Evolutionary conservation across 2,329 filamentous ascomycete species (phyloP).

Genomic region (Cryphonectria parasitica): DNA sequence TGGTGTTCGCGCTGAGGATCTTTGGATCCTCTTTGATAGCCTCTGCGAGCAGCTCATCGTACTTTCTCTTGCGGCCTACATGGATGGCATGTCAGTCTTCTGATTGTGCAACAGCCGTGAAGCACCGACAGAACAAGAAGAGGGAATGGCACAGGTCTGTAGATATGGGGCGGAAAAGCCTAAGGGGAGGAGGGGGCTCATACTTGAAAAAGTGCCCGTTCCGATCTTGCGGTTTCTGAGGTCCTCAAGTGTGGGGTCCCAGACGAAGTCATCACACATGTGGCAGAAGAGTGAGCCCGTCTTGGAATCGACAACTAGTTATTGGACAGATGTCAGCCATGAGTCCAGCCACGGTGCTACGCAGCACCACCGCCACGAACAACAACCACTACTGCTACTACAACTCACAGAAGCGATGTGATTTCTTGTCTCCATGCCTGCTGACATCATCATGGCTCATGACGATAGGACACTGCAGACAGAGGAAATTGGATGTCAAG

Average conservation of each 20-base stretch:
- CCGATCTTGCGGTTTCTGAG: constrained; percentile 72
- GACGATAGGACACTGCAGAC: constrained; percentile 73
- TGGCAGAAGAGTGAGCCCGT: constrained; percentile 78
- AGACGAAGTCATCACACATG: constrained; percentile 81
- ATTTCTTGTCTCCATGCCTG: constrained; percentile 70
- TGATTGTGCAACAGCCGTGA: not conserved
- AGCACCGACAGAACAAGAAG: not conserved
- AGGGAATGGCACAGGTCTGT: not conserved
- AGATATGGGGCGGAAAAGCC: not conserved
- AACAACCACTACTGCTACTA: constrained; percentile 35
- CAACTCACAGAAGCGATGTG: constrained; percentile 72
- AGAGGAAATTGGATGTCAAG: constrained; percentile 71
- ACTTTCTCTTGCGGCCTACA: constrained; percentile 72
- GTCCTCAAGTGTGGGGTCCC: constrained; percentile 79
- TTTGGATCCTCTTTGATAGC: constrained; percentile 71
- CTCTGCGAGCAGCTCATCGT: constrained; percentile 70
- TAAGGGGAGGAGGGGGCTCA: constrained; percentile 32
- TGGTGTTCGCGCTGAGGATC: constrained; percentile 79
- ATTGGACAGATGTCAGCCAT: constrained; percentile 34
- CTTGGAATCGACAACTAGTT: constrained; percentile 74
- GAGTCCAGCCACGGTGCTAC: not conserved
- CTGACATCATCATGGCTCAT: constrained; percentile 67
- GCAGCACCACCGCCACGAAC: not conserved
- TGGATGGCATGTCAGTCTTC: constrained; percentile 24
- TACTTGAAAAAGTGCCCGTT: constrained; percentile 67